Base-by-base conservation (phyloP, 202 grass and related monocot species). In the Digitaria exilis region DNA sequence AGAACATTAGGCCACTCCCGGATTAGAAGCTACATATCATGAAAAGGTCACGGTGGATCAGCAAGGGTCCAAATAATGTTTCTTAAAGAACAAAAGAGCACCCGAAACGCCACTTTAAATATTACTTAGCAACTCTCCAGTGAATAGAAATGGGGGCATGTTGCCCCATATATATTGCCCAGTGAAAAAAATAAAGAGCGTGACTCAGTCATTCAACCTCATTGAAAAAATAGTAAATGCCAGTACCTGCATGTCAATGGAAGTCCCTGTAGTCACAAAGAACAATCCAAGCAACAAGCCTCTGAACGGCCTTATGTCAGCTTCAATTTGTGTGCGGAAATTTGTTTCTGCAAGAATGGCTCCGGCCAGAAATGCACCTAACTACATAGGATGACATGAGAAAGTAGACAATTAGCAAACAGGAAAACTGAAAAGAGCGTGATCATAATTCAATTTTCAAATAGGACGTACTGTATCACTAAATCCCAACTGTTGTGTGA, bases 281-380 rank as follows among this genome's bases (percentile, higher is more conserved):
- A 98, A 98, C 76, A 98, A 87, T 44, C 96, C 96, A 87, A 98
- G 96, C 56, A 98, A 73, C 89, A 98, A 89, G 9, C 96, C 96
- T 94, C 93, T 94, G 77, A 98, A 98, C 4, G 96, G 96, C 66
- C 96, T 95, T 90, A 98, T 98, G 84, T 98, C 96, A 78, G 96
- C 96, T 93, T 98, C 96, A 61, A 98, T 94, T 94, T 98, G 96
- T 25, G 96, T 98, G 15, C 96, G 96, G 52, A 98, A 98, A 80
- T 98, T 98, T 84, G 96, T 94, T 89, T 98, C 96, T 73, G 96
- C 96, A 9, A 98, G 96, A 82, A 96, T 69, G 26, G 96, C 96
- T 84, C 96, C 96, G 48, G 96, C 96, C 30, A 98, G 87, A 95
- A 98, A 98, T 88, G 96, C 96, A 48, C 96, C 96, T 89, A 98